These are phyloP conservation scores for Bolboschoenoplectus hybrid DNA, from an alignment of 202 grass and related monocot species.

Conservation along the genomic window DNA sequence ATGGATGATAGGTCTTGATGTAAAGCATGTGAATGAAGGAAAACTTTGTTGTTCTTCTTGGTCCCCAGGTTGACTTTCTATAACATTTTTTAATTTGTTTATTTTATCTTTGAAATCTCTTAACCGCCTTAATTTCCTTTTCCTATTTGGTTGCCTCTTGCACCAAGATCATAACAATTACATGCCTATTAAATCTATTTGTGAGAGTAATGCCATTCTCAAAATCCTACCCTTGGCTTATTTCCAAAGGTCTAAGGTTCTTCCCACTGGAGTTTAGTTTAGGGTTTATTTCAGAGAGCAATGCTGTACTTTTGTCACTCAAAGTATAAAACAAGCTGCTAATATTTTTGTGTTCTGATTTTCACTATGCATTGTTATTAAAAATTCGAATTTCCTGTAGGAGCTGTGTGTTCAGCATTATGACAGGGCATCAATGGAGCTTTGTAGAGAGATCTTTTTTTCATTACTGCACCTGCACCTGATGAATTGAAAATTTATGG, in stretches of 20 bases:
- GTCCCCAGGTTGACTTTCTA: constrained; percentile 61
- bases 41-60: constrained; percentile 96
- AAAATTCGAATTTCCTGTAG: constrained; percentile 47
- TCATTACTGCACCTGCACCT: background rate
- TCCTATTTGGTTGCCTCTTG: constrained; percentile 2
- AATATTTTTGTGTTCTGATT: background rate
- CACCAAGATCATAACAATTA: background rate
- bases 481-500: background rate
- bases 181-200: background rate
- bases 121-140: background rate
- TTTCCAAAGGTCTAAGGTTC: background rate
- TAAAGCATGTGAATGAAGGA: constrained; percentile 95
- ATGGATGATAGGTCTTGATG: constrained; percentile 94
- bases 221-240: background rate
- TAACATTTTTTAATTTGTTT: background rate
- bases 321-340: too few relatives aligned
- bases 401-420: constrained; percentile 72
- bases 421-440: constrained; percentile 36
- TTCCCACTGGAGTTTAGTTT: background rate
- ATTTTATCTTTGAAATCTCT: background rate
- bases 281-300: background rate
- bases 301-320: background rate
- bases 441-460: constrained; percentile 43
- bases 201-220: background rate
- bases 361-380: background rate